Base-by-base conservation (phyloP, 495 filamentous ascomycete species). In the Hypoxylon lienhwacheense region DNA sequence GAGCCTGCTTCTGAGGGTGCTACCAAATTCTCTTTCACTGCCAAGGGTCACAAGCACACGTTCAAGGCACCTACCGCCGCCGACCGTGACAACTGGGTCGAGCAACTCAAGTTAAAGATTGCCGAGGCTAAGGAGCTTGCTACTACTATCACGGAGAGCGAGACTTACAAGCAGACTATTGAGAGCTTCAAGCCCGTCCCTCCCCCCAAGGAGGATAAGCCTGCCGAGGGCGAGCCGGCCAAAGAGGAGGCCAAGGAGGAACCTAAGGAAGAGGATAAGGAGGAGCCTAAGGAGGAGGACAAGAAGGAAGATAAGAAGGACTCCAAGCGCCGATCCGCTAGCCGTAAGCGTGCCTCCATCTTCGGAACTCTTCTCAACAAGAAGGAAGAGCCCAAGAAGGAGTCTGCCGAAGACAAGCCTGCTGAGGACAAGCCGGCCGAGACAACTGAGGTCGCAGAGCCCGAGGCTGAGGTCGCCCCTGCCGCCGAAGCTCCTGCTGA, bases 61-160 rank as follows among this genome's bases (percentile, higher is more conserved):
- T 92, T 96, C 83, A 87, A 95, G 81, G 86, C 89, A 39, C 61
- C 77, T 53, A 85, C 61, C 58, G 63, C 79, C 25, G 73, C 79
- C 43, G 93, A 97, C 74, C 91, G 93, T 67, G 89, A 96, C 69
- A 87, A 83, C 77, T 98, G 92, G 92, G 77, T 95, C 54, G 81
- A 79, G 46, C 82, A 87, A 44, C 68, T 95, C 48, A 87, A 89
- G 79, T 67, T 78, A 50, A 90, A 90, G 83, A 73, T 82, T 43
- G 74, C 77, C 21, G 89, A 91, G 72, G 89, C 89, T 47, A 89
- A 90, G 77, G 83, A 82, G 49, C 75, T 85, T 47, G 85, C 78
- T 60, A 80, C 85, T 47, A 78, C 79, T 55, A 78, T 93, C 57
- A 76, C 78, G 39, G 79, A 82, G 67, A 85, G 81, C 54, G 86